Base-by-base conservation (phyloP, 148 eudicot species). In the Cornus controversa region DNA sequence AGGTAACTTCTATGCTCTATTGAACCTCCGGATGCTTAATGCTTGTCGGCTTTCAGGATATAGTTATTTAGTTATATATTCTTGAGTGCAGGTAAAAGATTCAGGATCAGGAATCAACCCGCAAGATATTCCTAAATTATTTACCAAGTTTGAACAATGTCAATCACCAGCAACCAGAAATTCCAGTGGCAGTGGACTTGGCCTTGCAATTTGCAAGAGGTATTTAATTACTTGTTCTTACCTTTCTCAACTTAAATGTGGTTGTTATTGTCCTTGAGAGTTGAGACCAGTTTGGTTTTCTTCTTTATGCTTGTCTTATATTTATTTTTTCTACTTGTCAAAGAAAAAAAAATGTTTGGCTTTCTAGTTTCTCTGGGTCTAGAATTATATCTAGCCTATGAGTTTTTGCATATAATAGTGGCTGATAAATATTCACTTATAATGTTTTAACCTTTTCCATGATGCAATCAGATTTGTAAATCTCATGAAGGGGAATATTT, bases 141-240 rank as follows among this genome's bases (percentile, higher is more conserved):
- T 94, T 86, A 90, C 91, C 22, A 94, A 92, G 77, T 94, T 94
- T 85, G 89, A 89, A 18, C 87, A 92, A 70, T 60, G 82, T 67
- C 95, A 91, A 78, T 62, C 89, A 28, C 80, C 77, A 20, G 78
- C 81, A 67, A 78, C 84, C 79, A 81, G 82, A 71, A 91, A 89
- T 77, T 80, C 88, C n/a, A n/a, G n/a, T 74, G 80, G 97, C 53
- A 83, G 90, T 78, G 98, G 97, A 66, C 93, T 94, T 47, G 98
- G 98, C 71, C 94, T 94, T 68, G 98, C 98, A 24, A 92, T 94
- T 80, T 92, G 93, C 79, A 92, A 87, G 84, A 87, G 98, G 98
- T 92, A 86, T 47, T 34, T 70, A 22, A 23, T 77, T 66, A 45
- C 36, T 6, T 78, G 74, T 70, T 64, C 50, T 73, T 53, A 2